Evolutionary conservation across 352 stramenopile species (phyloP).

Genomic region (Phytophthora sp.): DNA sequence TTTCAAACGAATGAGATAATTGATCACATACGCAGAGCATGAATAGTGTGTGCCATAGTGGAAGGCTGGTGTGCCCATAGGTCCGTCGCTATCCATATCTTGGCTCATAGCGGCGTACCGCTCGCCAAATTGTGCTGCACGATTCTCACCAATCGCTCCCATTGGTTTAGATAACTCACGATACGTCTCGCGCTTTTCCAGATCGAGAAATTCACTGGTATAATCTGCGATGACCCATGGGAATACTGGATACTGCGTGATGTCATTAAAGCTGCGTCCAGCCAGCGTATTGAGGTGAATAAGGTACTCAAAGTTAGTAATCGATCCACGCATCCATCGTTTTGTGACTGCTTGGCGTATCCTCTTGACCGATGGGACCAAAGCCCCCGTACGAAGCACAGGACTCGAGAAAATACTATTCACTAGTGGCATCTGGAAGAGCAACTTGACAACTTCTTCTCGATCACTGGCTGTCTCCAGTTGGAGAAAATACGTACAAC

Average conservation of each 20-base stretch:
- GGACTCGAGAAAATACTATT: slow-evolving; percentile 87
- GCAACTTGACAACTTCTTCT: slow-evolving; percentile 70
- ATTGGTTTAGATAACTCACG: slow-evolving; percentile 95
- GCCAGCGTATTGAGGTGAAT: slow-evolving; percentile 96
- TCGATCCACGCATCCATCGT: slow-evolving; percentile 64
- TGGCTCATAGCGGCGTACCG: slow-evolving; percentile 76
- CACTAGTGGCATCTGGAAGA: slow-evolving; percentile 83
- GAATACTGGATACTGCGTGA: slow-evolving; percentile 98
- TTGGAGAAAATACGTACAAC: slow-evolving; percentile 76
- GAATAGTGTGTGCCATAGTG: slow-evolving; percentile 98
- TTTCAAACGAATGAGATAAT: slow-evolving; percentile 95
- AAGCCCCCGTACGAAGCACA: slow-evolving; percentile 61
- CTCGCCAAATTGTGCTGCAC: slow-evolving; percentile 87
- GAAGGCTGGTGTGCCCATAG: slow-evolving; percentile 89
- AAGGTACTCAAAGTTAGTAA: slow-evolving; percentile 96
- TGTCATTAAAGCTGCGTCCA: slow-evolving; percentile 96
- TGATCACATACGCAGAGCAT: slow-evolving; percentile 95
- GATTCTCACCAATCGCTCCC: slow-evolving; percentile 88
- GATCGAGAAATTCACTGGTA: slow-evolving; percentile 80
- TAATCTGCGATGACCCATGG: slow-evolving; percentile 96
- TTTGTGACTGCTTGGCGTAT: slow-evolving; percentile 78
- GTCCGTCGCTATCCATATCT: slow-evolving; percentile 39
- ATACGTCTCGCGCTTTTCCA: slow-evolving; percentile 81
- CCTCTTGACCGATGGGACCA: slow-evolving; percentile 68
- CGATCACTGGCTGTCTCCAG: slow-evolving; percentile 59